A percentile compares a stretch with the other conserved stretches of the same genome.
Conservation (phyloP, 106 monocot genomes). For the Triglochin maritima region DNA sequence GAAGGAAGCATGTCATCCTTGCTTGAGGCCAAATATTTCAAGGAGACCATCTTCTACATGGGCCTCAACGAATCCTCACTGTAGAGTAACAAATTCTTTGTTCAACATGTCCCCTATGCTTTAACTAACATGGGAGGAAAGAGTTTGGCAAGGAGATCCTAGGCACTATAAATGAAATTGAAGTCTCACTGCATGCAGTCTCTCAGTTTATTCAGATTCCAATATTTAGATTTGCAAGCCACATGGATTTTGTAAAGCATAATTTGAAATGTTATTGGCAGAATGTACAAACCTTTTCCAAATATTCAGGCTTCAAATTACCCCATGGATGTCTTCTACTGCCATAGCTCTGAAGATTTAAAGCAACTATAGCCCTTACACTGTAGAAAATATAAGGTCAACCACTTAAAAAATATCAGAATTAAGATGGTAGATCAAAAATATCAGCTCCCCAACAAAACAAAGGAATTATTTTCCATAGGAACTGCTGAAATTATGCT, state of each 20-base stretch:
- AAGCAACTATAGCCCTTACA: slow-evolving; percentile 71
- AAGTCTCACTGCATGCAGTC: too few species aligned
- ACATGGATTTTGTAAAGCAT: too few species aligned
- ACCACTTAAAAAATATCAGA: background rate
- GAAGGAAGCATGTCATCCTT: slow-evolving; percentile 97
- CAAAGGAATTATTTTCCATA: background rate
- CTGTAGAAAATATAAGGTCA: slow-evolving; percentile 17
- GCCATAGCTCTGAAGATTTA: slow-evolving; percentile 89
- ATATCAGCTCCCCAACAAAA: too few species aligned
- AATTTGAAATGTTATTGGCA: too few species aligned
- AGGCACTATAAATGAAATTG: background rate
- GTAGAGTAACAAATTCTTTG: slow-evolving; percentile 1
- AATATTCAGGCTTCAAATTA: slow-evolving; percentile 69
- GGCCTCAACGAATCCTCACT: slow-evolving; percentile 96
- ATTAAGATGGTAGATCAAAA: background rate
- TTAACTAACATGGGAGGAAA: background rate
- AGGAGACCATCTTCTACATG: slow-evolving; percentile 84
- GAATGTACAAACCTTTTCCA: slow-evolving; percentile 62
- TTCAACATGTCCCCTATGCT: background rate
- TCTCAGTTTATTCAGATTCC: too few species aligned
- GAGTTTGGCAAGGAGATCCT: background rate
- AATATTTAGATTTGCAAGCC: too few species aligned
- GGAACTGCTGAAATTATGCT: background rate
- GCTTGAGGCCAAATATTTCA: slow-evolving; percentile 95
- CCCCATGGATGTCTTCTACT: slow-evolving; percentile 99